These are phyloP conservation scores for Hortaea werneckii DNA, from an alignment of 2,329 filamentous ascomycete genomes.

Conservation along the genomic window DNA sequence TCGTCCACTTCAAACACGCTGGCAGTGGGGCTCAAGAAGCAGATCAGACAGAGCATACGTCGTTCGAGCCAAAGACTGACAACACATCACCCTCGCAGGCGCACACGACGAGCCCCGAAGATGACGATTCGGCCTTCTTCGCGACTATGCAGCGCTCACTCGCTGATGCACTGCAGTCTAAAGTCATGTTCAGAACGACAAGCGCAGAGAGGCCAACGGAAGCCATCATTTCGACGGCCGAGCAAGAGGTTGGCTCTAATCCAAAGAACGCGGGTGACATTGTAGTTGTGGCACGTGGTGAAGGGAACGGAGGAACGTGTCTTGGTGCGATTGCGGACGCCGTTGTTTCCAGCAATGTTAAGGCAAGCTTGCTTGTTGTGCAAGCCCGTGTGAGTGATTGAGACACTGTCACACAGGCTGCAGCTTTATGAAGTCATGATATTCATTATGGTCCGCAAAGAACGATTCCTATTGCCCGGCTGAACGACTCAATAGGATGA, in stretches of 20 bases:
- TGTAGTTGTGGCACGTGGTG: constrained; percentile 51
- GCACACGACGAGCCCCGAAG: constrained; percentile 8
- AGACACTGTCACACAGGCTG: too few relatives aligned
- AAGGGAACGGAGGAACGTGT: constrained; percentile 30
- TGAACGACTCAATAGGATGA: too few relatives aligned
- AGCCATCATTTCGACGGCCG: constrained; percentile 45
- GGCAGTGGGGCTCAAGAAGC: neutral
- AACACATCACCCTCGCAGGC: neutral
- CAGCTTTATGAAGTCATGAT: too few relatives aligned
- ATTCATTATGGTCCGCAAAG: too few relatives aligned
- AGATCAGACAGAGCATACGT: neutral
- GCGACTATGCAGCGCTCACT: constrained; percentile 47
- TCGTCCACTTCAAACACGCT: constrained; percentile 43
- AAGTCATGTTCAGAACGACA: constrained; percentile 50
- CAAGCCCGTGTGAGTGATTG: constrained; percentile 38
- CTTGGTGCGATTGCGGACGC: constrained; percentile 52
- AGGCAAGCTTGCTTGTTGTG: constrained; percentile 59
- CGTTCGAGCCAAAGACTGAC: neutral
- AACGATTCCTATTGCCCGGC: too few relatives aligned
- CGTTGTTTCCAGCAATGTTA: constrained; percentile 49
- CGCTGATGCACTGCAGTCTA: constrained; percentile 38
- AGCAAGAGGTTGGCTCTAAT: constrained; percentile 49
- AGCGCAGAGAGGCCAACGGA: constrained; percentile 30
- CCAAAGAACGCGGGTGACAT: constrained; percentile 60
- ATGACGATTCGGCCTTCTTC: constrained; percentile 47